Percentiles rank a stretch among this genome's conserved stretches.
phyloP scores from a whole-genome alignment of 208 protist genomes.

The Acanthamoeba sp. region DNA sequence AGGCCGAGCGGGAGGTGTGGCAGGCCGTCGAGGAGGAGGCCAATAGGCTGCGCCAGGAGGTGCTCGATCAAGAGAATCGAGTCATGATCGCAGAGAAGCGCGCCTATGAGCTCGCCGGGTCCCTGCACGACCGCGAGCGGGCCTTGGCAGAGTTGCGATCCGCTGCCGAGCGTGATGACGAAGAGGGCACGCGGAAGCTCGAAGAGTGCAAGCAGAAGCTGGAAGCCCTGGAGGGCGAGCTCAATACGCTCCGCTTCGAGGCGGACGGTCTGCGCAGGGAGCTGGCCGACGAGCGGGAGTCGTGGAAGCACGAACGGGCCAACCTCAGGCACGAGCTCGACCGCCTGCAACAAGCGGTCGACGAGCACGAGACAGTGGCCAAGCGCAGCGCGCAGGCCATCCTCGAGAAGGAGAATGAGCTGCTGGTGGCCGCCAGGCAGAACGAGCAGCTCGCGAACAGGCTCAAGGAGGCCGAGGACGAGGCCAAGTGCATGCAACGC shows the following conservation, averaged over 20 bases:
- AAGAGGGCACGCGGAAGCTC: neutral
- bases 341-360: neutral
- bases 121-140: conserved; percentile 2
- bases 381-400: neutral
- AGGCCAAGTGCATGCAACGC: neutral
- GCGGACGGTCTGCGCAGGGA: neutral
- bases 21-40: neutral
- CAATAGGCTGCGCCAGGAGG: conserved; percentile 43
- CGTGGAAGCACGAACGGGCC: neutral
- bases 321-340: conserved; percentile 28
- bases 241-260: conserved; percentile 29
- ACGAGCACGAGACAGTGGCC: neutral
- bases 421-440: neutral
- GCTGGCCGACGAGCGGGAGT: conserved; percentile 4
- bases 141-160: neutral
- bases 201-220: neutral
- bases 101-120: neutral
- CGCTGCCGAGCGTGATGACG: neutral
- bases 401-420: conserved; percentile 34
- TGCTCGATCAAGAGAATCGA: neutral
- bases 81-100: conserved; percentile 29
- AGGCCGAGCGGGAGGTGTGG: neutral
- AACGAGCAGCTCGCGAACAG: neutral
- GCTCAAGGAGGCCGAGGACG: conserved; percentile 28
- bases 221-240: conserved; percentile 14